These are phyloP conservation scores for Bipolaris sorokiniana DNA, from an alignment of 2,329 filamentous ascomycete genomes.

Conservation along the genomic window DNA sequence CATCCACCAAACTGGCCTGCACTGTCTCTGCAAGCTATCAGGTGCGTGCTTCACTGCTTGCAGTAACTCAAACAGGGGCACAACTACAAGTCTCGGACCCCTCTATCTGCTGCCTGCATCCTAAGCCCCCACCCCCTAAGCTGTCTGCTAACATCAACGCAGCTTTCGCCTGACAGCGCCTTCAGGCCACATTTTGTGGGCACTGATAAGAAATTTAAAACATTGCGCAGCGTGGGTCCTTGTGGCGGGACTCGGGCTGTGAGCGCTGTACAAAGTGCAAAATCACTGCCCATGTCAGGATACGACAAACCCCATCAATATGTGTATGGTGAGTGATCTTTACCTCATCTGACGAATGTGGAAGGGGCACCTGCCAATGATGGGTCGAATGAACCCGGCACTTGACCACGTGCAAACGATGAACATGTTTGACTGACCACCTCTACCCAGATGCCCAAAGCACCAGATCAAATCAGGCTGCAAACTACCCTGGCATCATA, in stretches of 20 bases:
- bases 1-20: constrained; percentile 48
- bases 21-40: constrained; percentile 44
- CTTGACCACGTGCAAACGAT: constrained; percentile 46
- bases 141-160: constrained; percentile 38
- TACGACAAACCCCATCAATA: constrained; percentile 79
- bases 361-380: constrained; percentile 45
- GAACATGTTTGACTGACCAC: constrained; percentile 54
- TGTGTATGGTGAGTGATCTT: constrained; percentile 75
- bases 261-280: constrained; percentile 41
- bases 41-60: constrained; percentile 36
- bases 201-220: constrained; percentile 33
- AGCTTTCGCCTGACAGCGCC: constrained; percentile 42
- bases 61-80: constrained; percentile 16
- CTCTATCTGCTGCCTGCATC: constrained; percentile 38
- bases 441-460: constrained; percentile 63
- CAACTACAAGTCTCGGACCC: constrained; percentile 23
- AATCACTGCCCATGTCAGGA: constrained; percentile 77
- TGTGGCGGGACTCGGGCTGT: constrained; percentile 60
- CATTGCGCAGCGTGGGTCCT: constrained; percentile 42
- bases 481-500: constrained; percentile 56
- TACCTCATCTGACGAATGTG: constrained; percentile 50
- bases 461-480: constrained; percentile 65
- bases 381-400: constrained; percentile 45
- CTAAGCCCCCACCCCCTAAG: constrained; percentile 24
- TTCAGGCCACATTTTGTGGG: constrained; percentile 37